Percentiles rank a stretch among this genome's conserved stretches.
phyloP scores from a whole-genome alignment of 1,284 basidiomycete species.

The Leccinum solheimii region DNA sequence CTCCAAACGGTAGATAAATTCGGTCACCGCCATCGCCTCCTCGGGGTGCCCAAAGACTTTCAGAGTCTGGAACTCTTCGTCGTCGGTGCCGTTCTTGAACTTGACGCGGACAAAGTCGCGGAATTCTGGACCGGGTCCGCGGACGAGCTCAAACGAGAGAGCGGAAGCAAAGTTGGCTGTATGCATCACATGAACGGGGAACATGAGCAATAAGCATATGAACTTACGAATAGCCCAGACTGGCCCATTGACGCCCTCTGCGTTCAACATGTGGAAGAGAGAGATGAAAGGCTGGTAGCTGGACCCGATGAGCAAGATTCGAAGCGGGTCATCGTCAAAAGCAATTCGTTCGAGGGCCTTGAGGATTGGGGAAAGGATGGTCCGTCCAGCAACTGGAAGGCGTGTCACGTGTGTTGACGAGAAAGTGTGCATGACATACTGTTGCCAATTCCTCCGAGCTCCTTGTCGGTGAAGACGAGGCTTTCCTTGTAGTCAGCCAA shows the following conservation, averaged over 20 bases:
- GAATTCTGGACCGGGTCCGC: conserved; percentile 67
- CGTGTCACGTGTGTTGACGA: neutral
- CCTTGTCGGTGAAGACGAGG: conserved; percentile 66
- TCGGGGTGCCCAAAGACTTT: conserved; percentile 67
- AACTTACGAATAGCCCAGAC: conserved; percentile 63
- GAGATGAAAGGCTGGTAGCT: conserved; percentile 89
- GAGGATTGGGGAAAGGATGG: conserved; percentile 70
- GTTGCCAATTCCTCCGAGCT: conserved; percentile 71
- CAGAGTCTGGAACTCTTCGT: conserved; percentile 37
- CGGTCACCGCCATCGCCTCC: conserved; percentile 63
- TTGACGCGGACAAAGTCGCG: conserved; percentile 79
- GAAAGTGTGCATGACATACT: conserved; percentile 42
- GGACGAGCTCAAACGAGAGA: conserved; percentile 74
- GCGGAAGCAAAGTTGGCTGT: conserved; percentile 79
- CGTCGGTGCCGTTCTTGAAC: conserved; percentile 79
- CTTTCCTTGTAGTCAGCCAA: conserved; percentile 78
- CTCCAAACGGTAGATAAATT: conserved; percentile 76
- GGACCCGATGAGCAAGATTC: conserved; percentile 70
- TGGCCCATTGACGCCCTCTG: conserved; percentile 51
- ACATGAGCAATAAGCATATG: neutral
- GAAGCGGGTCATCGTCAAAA: conserved; percentile 75
- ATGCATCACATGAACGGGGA: neutral
- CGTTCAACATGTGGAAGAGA: conserved; percentile 74
- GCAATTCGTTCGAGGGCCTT: conserved; percentile 71
- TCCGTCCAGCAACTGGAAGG: conserved; percentile 70